Base-by-base conservation (phyloP, 2,329 filamentous ascomycete genomes). In the Neocatenulostroma microsporum region DNA sequence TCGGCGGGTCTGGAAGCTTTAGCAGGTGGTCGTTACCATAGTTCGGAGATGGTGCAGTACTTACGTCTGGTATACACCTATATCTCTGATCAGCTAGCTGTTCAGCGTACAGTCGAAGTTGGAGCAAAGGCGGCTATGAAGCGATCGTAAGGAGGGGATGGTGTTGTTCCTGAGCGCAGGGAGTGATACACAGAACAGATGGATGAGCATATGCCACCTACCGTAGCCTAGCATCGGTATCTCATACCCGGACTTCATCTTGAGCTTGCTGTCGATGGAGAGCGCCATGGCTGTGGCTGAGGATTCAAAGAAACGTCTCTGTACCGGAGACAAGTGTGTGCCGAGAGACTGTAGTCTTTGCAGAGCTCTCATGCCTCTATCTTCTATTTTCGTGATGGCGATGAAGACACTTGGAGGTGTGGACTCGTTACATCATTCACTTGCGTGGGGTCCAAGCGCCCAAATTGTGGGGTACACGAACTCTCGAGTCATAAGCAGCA, bases 191-290 rank as follows among this genome's bases (percentile, higher is more conserved):
- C n/a, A n/a, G n/a, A n/a, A n/a, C n/a, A n/a, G n/a, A n/a, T n/a
- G n/a, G n/a, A n/a, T n/a, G n/a, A n/a, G n/a, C n/a, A 30, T 30
- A 15, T 30, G n/a, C n/a, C n/a, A 57, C 68, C 55, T 55, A 75
- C 74, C 76, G 53, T 70, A 79, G 21, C 75, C 76, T 1, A 80
- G 60, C 6, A 69, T 48, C 7, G 76, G 76, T 27, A 80, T 79
- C 13, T 77, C 69, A 55, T 77, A 69, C 26, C 76, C 76, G 12
- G 75, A 78, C 36, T 71, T 70, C 60, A 80, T 52, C 36, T 62
- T 66, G 34, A 73, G 65, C 19, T 64, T 73, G 8, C 63, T 61
- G 42, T 64, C 59, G 51, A 73, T 64, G 13, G 58, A 58, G 9
- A 73, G 49, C 21, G 64, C 48, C 67, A 71, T 71, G 6, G 5